Evolutionary conservation across 768 basidiomycete genomes (phyloP).

Genomic region (Lactarius pseudohatsudake): DNA sequence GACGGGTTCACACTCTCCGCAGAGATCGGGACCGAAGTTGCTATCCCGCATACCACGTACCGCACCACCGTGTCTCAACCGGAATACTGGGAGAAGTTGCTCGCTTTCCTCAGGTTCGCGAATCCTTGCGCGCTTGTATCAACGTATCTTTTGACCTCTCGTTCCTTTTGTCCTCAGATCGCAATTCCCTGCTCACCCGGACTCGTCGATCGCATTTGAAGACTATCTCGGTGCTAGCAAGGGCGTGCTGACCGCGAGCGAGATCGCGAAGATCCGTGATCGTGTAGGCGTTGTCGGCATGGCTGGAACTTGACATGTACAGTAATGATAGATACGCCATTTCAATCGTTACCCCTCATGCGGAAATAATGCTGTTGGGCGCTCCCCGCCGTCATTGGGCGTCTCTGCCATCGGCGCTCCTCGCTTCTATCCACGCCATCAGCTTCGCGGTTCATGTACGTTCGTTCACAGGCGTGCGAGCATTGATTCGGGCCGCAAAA

Average conservation of each 20-base stretch:
- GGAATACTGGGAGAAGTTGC: constrained; percentile 74
- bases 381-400: neutral
- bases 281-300: constrained; percentile 83
- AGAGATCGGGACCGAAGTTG: constrained; percentile 36
- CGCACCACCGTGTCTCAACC: constrained; percentile 72
- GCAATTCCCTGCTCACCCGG: constrained; percentile 62
- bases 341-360: neutral
- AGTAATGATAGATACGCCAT: neutral
- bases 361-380: neutral
- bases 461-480: neutral
- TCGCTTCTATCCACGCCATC: neutral
- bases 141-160: neutral
- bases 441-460: neutral
- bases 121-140: neutral
- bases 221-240: constrained; percentile 83
- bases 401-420: neutral
- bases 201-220: constrained; percentile 77
- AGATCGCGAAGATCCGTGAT: constrained; percentile 93
- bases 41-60: constrained; percentile 39
- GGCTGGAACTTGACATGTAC: constrained; percentile 62
- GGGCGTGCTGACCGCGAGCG: constrained; percentile 72
- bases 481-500: neutral
- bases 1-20: constrained; percentile 46
- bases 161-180: constrained; percentile 39
- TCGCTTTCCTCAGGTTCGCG: constrained; percentile 61